Percentiles rank a stretch among this genome's conserved stretches.
phyloP scores from a whole-genome alignment of 208 protist genomes.

The Acanthamoeba lenticulata region DNA sequence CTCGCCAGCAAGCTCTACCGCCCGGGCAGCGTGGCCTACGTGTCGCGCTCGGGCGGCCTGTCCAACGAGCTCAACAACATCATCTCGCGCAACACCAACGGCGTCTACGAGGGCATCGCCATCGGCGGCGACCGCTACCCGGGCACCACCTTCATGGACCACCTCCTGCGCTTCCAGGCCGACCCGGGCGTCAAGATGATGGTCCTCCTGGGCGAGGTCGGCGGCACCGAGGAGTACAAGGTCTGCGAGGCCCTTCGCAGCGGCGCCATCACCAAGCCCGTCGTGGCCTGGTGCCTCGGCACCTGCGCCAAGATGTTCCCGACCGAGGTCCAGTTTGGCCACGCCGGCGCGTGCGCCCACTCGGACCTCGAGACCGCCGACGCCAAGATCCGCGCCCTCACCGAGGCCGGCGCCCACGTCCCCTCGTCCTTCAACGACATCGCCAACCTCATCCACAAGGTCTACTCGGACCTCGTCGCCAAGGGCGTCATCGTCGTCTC shows the following conservation, averaged over 20 bases:
- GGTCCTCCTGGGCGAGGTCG: slow-evolving; percentile 90
- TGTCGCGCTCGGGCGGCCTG: slow-evolving; percentile 88
- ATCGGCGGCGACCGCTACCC: slow-evolving; percentile 91
- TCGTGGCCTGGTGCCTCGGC: slow-evolving; percentile 90
- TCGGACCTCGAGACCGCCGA: slow-evolving; percentile 82
- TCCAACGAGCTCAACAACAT: slow-evolving; percentile 93
- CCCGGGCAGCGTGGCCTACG: slow-evolving; percentile 89
- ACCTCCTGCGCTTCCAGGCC: slow-evolving; percentile 87
- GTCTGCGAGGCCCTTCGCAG: slow-evolving; percentile 85
- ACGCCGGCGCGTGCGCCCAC: slow-evolving; percentile 86
- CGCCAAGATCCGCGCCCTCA: slow-evolving; percentile 88
- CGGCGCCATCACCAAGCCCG: slow-evolving; percentile 88
- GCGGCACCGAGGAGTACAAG: slow-evolving; percentile 87
- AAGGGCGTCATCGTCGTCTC: slow-evolving; percentile 67
- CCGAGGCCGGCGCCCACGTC: slow-evolving; percentile 85
- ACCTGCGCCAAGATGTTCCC: slow-evolving; percentile 87
- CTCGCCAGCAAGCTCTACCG: slow-evolving; percentile 89
- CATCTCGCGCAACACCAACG: slow-evolving; percentile 86
- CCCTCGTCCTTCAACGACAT: slow-evolving; percentile 87
- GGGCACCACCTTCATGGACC: slow-evolving; percentile 88
- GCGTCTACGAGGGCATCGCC: slow-evolving; percentile 90
- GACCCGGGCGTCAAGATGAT: slow-evolving; percentile 89
- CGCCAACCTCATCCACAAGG: slow-evolving; percentile 76
- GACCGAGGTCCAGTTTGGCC: slow-evolving; percentile 90
- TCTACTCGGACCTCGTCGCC: slow-evolving; percentile 77